Evolutionary conservation across 495 filamentous ascomycete genomes (phyloP), one percentile per base, ranked within the genome.

Genomic region (Neurospora tetraspora): DNA sequence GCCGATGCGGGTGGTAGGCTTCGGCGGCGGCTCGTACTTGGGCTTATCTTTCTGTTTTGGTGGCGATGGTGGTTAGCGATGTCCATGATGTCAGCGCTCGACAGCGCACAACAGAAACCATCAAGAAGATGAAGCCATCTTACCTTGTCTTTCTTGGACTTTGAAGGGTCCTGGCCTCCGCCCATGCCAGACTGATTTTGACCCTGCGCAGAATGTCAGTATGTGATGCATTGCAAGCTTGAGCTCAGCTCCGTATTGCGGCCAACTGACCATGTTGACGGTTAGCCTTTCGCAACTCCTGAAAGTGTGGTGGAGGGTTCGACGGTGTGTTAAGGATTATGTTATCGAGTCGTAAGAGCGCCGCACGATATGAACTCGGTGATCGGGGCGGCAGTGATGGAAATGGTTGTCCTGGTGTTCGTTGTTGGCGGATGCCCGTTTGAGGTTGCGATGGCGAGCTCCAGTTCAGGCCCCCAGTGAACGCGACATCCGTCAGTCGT

Each of bases 11-110:
- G 96, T 98, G 40, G 96, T 99, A 53, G 96, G 96, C 73, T 93
- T 92, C 81, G 96, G 96, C 73, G 96, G 96, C 68, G 96, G 96
- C 81, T 99, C 96, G 86, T 99, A 98, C 91, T 93, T 97, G 74
- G 96, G 96, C 89, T 98, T 98, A 68, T 98, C 94, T 88, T 99
- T 97, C 94, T 98, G 79, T 76, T 81, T 70, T 73, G 72, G 59
- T 42, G 20, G 69, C 34, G 70, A 69, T 74, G 68, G 71, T 69
- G 39, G 59, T 78, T 72, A 78, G 73, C 73, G 68, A 69, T 69
- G 74, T 39, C 38, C 53, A 47, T 70, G 38, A 38, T 59, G 11
- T 70, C 34, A 45, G 45, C 53, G 53, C 40, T n/a, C 2, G 31
- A 34, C 73, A 40, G 36, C 36, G 38, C 69, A 47, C 34, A 36